phyloP scores from a whole-genome alignment of 2,329 filamentous ascomycete genomes.

The Biscogniauxia sp. region DNA sequence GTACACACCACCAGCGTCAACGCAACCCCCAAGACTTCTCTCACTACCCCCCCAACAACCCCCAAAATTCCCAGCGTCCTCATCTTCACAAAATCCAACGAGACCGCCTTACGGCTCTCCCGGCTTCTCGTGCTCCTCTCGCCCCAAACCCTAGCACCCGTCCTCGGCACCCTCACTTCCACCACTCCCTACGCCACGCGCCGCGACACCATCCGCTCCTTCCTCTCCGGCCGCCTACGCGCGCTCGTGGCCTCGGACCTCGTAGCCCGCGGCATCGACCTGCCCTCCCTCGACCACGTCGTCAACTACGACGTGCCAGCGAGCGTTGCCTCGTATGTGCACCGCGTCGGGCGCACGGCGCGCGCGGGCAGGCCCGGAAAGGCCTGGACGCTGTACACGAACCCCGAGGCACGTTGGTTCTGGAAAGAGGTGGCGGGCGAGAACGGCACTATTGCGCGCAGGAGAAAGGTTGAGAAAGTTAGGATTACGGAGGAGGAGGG shows the following conservation, averaged over 20 bases:
- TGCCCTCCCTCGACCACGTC: constrained; percentile 76
- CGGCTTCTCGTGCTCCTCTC: constrained; percentile 71
- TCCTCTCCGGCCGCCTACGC: constrained; percentile 59
- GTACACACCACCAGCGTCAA: constrained; percentile 21
- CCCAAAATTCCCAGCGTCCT: constrained; percentile 51
- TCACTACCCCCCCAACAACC: constrained; percentile 2
- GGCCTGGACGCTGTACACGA: constrained; percentile 83
- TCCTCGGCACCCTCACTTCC: constrained; percentile 71
- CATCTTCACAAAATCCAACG: constrained; percentile 89
- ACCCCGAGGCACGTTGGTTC: constrained; percentile 87
- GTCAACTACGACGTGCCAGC: constrained; percentile 91
- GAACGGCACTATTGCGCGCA: constrained; percentile 36
- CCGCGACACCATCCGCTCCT: constrained; percentile 65
- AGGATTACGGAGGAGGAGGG: constrained; percentile 38
- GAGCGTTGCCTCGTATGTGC: constrained; percentile 80
- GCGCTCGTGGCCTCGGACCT: constrained; percentile 89
- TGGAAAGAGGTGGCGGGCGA: constrained; percentile 72
- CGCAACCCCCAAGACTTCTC: constrained; percentile 12
- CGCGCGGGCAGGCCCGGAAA: constrained; percentile 72
- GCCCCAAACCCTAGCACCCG: constrained; percentile 39
- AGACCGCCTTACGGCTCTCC: constrained; percentile 81
- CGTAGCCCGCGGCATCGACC: constrained; percentile 86
- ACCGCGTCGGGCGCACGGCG: constrained; percentile 88
- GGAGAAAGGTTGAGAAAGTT: constrained; percentile 46
- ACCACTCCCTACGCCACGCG: constrained; percentile 71